Conservation (phyloP, 805 yeast species). For the Vanderwaltozyma verrucispora region DNA sequence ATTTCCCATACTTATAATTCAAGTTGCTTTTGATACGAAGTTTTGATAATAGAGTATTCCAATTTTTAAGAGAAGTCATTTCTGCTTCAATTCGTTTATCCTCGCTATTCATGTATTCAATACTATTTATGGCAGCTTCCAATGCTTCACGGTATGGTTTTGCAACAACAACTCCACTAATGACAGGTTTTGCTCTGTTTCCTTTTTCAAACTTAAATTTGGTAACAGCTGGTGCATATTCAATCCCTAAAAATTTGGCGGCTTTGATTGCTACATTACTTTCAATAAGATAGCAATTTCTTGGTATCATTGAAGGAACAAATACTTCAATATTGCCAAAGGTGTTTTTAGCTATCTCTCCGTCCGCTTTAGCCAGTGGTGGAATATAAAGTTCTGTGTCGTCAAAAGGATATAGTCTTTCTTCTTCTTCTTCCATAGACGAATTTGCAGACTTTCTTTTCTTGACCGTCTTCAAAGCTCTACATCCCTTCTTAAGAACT, state of each 20-base stretch:
- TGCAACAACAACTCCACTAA: constrained; percentile 71
- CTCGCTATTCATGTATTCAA: constrained; percentile 23
- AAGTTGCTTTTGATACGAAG: constrained; percentile 29
- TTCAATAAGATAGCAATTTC: constrained; percentile 55
- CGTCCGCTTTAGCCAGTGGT: constrained; percentile 48
- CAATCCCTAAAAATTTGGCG: constrained; percentile 58
- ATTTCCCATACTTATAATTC: constrained; percentile 36
- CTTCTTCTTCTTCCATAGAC: constrained; percentile 46
- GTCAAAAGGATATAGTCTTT: constrained; percentile 60
- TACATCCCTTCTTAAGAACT: constrained; percentile 56
- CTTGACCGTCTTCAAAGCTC: constrained; percentile 42
- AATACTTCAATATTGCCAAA: constrained; percentile 81
- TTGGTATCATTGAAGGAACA: constrained; percentile 71
- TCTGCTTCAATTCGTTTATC: constrained; percentile 36
- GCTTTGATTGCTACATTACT: constrained; percentile 53
- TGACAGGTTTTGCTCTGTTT: constrained; percentile 45
- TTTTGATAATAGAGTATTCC: constrained; percentile 29
- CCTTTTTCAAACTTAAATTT: constrained; percentile 64
- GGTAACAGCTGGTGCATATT: constrained; percentile 78
- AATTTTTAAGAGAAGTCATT: constrained; percentile 35
- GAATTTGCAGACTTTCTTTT: constrained; percentile 23
- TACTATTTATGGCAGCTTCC: constrained; percentile 20
- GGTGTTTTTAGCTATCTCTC: constrained; percentile 61
- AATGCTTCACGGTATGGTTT: constrained; percentile 35
- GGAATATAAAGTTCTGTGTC: constrained; percentile 71